Evolutionary conservation across 2,329 filamentous ascomycete species (phyloP).

Genomic region (Talaromyces sp.): DNA sequence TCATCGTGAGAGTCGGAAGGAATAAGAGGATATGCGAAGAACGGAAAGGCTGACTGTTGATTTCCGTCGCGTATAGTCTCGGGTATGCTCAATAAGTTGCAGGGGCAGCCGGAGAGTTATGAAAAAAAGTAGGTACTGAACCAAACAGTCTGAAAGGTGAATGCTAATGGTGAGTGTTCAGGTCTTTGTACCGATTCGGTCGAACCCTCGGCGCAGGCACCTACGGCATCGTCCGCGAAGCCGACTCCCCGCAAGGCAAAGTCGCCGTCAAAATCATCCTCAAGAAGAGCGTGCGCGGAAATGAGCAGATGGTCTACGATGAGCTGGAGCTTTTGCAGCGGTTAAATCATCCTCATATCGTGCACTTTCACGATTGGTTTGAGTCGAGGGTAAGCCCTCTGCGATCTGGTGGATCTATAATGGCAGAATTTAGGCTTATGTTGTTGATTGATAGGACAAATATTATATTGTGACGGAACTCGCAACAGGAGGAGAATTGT

Average conservation of each 20-base stretch:
- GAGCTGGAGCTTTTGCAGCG: constrained; percentile 90
- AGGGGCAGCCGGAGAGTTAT: constrained; percentile 96
- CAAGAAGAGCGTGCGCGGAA: constrained; percentile 98
- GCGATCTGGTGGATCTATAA: background rate
- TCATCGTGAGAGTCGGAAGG: background rate
- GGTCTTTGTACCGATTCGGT: constrained; percentile 85
- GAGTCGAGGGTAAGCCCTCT: constrained; percentile 71
- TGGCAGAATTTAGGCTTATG: constrained; percentile 3
- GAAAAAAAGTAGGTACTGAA: constrained; percentile 76
- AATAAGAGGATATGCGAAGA: background rate
- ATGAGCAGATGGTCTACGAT: constrained; percentile 98
- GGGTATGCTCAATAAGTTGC: constrained; percentile 90
- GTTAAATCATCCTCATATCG: constrained; percentile 90
- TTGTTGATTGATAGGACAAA: constrained; percentile 67
- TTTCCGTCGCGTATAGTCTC: constrained; percentile 57
- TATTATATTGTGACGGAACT: constrained; percentile 99
- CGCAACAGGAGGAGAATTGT: constrained; percentile 91
- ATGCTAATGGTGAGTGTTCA: constrained; percentile 36
- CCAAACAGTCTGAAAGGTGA: background rate
- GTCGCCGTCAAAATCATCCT: constrained; percentile 98
- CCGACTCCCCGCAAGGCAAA: constrained; percentile 77
- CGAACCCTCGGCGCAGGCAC: constrained; percentile 92
- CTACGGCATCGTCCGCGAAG: constrained; percentile 96
- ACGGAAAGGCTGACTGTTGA: constrained; percentile 2
- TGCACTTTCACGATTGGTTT: constrained; percentile 98